Evolutionary conservation across 306 rosid genomes (phyloP).

Genomic region (Cucumis cinereus): DNA sequence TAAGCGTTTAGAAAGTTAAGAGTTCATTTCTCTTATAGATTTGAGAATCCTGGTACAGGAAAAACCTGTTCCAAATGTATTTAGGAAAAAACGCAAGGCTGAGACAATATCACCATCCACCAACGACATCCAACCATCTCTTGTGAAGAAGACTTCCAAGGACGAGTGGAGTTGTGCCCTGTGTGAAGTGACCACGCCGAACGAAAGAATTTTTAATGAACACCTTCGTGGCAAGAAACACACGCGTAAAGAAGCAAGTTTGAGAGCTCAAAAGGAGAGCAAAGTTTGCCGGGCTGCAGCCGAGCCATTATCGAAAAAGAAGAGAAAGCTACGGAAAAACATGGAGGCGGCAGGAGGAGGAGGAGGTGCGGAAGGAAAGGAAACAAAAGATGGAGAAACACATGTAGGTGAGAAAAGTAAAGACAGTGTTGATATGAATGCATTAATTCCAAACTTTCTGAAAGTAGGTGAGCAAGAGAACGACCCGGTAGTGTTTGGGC

Average conservation of each 20-base stretch:
- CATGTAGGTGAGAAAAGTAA: not conserved
- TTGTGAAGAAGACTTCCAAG: conserved; percentile 28
- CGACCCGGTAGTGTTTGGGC: not conserved
- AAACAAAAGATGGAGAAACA: not conserved
- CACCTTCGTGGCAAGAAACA: conserved; percentile 66
- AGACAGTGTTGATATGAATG: not conserved
- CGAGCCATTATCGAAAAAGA: conserved; percentile 2
- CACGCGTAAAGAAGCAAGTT: conserved; percentile 31
- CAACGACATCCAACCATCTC: conserved; percentile 2
- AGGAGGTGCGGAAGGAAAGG: conserved; percentile 7
- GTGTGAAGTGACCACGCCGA: conserved; percentile 28
- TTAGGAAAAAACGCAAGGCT: conserved; percentile 32
- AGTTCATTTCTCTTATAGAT: not conserved
- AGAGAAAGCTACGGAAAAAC: conserved; percentile 6
- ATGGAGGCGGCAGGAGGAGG: not conserved
- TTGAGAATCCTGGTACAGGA: conserved; percentile 30
- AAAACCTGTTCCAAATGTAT: conserved; percentile 28
- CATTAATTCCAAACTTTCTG: not conserved
- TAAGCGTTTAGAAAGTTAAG: not conserved
- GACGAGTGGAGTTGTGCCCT: conserved; percentile 52
- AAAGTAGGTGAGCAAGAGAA: not conserved
- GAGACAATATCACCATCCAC: not conserved
- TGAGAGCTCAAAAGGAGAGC: conserved; percentile 7
- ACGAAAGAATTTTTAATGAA: conserved; percentile 20
- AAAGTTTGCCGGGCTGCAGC: not conserved